phyloP scores from a whole-genome alignment of 257 asterid genomes.

The Lycium ferocissimum region DNA sequence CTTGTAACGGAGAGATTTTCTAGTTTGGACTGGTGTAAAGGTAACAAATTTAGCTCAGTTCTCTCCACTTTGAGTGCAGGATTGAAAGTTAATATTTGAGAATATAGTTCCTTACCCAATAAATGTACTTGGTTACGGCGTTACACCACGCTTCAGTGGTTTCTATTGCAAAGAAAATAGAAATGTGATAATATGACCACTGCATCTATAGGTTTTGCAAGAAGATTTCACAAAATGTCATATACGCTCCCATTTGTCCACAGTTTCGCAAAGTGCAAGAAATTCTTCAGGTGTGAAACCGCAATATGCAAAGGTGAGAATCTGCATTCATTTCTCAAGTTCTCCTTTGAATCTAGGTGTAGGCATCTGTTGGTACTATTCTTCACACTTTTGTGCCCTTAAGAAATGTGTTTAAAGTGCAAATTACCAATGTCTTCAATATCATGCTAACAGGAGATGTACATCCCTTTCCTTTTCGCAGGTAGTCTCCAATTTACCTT shows the following conservation, averaged over 20 bases:
- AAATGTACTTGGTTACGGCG: not conserved
- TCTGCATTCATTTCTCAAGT: not conserved
- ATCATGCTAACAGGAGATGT: conserved; percentile 18
- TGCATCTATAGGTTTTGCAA: conserved; percentile 68
- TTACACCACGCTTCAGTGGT: not conserved
- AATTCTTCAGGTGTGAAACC: conserved; percentile 41
- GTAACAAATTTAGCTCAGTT: conserved; percentile 42
- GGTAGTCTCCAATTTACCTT: conserved; percentile 96
- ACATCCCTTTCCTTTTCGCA: conserved; percentile 39
- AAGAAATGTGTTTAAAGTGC: not conserved
- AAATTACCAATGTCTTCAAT: not conserved
- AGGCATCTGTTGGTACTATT: conserved; percentile 1
- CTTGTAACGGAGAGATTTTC: conserved; percentile 84
- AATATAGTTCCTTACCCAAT: not conserved
- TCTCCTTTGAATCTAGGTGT: conserved; percentile 11
- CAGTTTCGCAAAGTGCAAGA: conserved; percentile 45
- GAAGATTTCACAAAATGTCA: conserved; percentile 90
- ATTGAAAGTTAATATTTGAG: not conserved
- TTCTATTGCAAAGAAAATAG: not conserved
- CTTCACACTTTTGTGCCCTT: not conserved
- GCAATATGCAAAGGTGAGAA: conserved; percentile 69
- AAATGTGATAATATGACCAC: conserved; percentile 7
- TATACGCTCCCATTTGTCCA: conserved; percentile 73
- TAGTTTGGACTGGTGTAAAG: conserved; percentile 59
- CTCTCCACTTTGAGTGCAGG: not conserved